Evolutionary conservation across 352 stramenopile genomes (phyloP).

Genomic region (Stramenopiles sp.): DNA sequence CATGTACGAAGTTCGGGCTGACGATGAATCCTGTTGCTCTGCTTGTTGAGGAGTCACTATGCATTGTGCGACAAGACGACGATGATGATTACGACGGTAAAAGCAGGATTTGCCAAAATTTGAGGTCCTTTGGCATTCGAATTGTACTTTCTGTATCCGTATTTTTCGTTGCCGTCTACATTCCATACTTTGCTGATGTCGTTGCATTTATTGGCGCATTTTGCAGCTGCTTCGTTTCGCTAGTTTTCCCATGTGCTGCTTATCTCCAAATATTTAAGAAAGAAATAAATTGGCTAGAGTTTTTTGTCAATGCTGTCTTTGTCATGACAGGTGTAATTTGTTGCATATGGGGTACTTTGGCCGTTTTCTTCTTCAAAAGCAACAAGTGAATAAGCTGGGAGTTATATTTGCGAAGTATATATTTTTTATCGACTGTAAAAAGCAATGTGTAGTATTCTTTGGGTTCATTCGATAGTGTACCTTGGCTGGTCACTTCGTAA

Average conservation of each 20-base stretch:
- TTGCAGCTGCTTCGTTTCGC: constrained; percentile 51
- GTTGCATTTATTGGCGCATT: constrained; percentile 57
- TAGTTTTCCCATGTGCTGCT: constrained; percentile 54
- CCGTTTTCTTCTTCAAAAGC: constrained; percentile 37
- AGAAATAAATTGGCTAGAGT: constrained; percentile 32
- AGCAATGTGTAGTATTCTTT: too few species aligned
- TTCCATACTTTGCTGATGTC: constrained; percentile 54
- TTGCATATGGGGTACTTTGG: constrained; percentile 45
- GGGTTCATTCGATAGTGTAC: too few species aligned
- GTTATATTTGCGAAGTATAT: too few species aligned
- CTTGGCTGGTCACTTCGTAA: too few species aligned
- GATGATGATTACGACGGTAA: not conserved
- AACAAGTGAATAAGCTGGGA: too few species aligned
- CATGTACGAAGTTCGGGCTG: constrained; percentile 62
- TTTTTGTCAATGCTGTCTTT: constrained; percentile 35
- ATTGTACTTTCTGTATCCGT: not conserved
- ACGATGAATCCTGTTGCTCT: constrained; percentile 50
- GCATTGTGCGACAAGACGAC: not conserved
- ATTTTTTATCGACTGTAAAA: too few species aligned
- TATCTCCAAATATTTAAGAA: constrained; percentile 55
- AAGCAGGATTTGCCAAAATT: not conserved
- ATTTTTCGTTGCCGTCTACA: constrained; percentile 41
- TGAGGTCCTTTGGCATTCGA: not conserved
- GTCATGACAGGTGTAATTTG: constrained; percentile 40
- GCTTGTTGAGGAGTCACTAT: constrained; percentile 41